These are phyloP conservation scores for Monosporascus sp. DNA, from an alignment of 2,329 filamentous ascomycete genomes.

Conservation along the genomic window DNA sequence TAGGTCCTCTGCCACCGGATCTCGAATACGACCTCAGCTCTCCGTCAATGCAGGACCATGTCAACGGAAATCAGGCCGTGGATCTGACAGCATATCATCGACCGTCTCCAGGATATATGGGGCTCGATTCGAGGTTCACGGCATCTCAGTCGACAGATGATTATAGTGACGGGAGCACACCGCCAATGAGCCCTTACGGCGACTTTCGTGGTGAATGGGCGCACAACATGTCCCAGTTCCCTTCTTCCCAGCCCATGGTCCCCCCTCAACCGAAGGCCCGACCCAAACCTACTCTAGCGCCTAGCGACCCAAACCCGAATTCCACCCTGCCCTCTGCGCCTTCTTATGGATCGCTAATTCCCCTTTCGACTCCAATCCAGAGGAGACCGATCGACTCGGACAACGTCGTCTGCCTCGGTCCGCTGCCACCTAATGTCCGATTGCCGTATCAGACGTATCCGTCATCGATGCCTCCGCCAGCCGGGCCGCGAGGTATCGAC, in stretches of 20 bases:
- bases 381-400: slow-evolving; percentile 46
- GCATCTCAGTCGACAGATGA: slow-evolving; percentile 29
- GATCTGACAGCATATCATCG: slow-evolving; percentile 27
- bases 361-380: slow-evolving; percentile 32
- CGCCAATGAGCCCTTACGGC: slow-evolving; percentile 37
- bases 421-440: slow-evolving; percentile 43
- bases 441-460: slow-evolving; percentile 26
- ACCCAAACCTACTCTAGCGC: slow-evolving; percentile 13
- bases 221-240: slow-evolving; percentile 30
- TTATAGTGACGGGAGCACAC: slow-evolving; percentile 35
- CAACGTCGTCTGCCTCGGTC: slow-evolving; percentile 49
- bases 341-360: slow-evolving; percentile 8
- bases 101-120: slow-evolving; percentile 5
- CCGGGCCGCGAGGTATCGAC: slow-evolving; percentile 19
- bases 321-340: slow-evolving; percentile 20
- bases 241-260: slow-evolving; percentile 37
- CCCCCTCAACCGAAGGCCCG: slow-evolving; percentile 22
- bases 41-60: slow-evolving; percentile 19
- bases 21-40: slow-evolving; percentile 40
- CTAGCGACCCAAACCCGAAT: slow-evolving; percentile 18
- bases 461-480: slow-evolving; percentile 21
- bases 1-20: slow-evolving; percentile 25
- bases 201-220: slow-evolving; percentile 33
- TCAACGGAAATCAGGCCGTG: slow-evolving; percentile 29
- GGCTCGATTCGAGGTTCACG: slow-evolving; percentile 16